phyloP scores from a whole-genome alignment of 1,284 basidiomycete genomes.

The Rhodotorula sp. region DNA sequence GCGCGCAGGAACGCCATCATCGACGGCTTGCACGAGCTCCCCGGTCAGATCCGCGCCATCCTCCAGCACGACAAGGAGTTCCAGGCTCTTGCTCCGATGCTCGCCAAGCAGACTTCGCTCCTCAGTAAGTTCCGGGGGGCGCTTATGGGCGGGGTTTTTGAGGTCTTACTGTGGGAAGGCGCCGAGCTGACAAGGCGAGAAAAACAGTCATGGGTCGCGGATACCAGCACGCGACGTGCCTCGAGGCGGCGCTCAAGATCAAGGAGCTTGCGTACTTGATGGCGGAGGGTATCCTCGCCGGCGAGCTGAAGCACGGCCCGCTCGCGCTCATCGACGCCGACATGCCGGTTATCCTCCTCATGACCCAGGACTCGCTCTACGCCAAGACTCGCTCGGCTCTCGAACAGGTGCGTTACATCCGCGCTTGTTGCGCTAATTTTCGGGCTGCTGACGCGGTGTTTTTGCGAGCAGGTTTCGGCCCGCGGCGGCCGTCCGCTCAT shows the following conservation, averaged over 20 bases:
- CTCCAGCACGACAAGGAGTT: constrained; percentile 76
- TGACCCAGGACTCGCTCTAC: constrained; percentile 98
- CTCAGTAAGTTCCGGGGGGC: constrained; percentile 53
- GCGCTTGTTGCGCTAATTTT: background rate
- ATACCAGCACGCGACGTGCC: constrained; percentile 95
- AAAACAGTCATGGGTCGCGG: constrained; percentile 89
- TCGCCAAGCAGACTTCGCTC: constrained; percentile 64
- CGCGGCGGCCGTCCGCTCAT: constrained; percentile 68
- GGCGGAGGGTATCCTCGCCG: constrained; percentile 70
- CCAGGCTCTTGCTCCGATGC: constrained; percentile 67
- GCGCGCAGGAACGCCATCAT: constrained; percentile 92
- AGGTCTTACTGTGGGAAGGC: background rate
- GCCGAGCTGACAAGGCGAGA: background rate
- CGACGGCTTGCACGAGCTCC: constrained; percentile 85
- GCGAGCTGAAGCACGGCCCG: constrained; percentile 98
- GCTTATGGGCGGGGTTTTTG: background rate
- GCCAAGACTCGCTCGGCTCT: constrained; percentile 77
- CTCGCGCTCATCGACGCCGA: constrained; percentile 51
- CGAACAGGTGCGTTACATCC: constrained; percentile 50
- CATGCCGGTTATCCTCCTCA: constrained; percentile 83
- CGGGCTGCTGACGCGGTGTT: background rate
- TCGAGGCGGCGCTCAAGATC: constrained; percentile 99
- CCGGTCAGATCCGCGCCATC: constrained; percentile 83
- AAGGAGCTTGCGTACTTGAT: constrained; percentile 91
- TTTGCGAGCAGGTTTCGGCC: background rate